Evolutionary conservation across 164 flowering plant species (phyloP).

Genomic region (Liriodendron chinense): DNA sequence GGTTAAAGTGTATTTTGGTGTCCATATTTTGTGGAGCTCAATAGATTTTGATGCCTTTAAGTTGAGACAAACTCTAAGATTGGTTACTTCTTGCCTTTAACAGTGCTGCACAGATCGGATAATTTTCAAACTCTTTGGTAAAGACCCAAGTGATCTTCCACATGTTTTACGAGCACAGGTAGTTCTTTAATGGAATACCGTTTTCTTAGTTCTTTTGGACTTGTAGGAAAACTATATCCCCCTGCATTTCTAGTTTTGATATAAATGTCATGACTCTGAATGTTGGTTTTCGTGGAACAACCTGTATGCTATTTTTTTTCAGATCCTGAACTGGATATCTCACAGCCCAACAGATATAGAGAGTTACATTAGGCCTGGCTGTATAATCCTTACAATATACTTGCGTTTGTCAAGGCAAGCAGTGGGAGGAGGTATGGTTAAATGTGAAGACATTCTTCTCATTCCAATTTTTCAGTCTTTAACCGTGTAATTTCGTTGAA

Average conservation of each 20-base stretch:
- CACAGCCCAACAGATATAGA: constrained; percentile 83
- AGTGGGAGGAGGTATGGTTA: constrained; percentile 71
- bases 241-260: not conserved
- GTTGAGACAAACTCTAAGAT: not conserved
- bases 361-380: constrained; percentile 88
- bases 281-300: constrained; percentile 3
- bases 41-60: no score
- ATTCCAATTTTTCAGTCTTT: not conserved
- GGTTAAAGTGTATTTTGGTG: no score
- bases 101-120: constrained; percentile 84
- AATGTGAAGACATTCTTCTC: not conserved
- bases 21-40: no score
- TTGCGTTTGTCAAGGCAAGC: constrained; percentile 39
- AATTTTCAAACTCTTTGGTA: constrained; percentile 84
- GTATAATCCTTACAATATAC: constrained; percentile 68
- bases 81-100: not conserved
- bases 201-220: not conserved
- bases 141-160: constrained; percentile 77
- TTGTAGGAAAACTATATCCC: not conserved
- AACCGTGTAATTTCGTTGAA: not conserved
- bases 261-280: no score
- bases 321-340: constrained; percentile 83
- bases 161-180: constrained; percentile 57
- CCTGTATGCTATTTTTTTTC: constrained; percentile 11
- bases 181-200: not conserved